Conservation (phyloP, 1,284 basidiomycete species). For the Exobasidium rhododendri region DNA sequence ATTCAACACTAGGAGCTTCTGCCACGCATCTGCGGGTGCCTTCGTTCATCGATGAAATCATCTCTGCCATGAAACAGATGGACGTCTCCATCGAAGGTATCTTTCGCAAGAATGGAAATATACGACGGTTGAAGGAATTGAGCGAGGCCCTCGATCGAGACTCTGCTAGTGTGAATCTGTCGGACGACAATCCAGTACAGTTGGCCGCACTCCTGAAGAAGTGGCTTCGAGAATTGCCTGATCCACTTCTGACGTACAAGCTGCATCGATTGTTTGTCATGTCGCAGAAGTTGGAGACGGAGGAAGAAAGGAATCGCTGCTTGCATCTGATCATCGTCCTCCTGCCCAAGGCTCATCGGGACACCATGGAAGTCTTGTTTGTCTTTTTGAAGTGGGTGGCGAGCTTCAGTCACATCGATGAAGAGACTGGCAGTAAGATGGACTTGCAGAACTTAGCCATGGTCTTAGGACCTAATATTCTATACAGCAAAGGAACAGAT, state of each 20-base stretch:
- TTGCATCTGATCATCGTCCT: constrained; percentile 83
- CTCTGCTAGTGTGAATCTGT: constrained; percentile 74
- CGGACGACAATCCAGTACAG: constrained; percentile 94
- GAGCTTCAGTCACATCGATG: constrained; percentile 95
- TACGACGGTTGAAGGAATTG: constrained; percentile 82
- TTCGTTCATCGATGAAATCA: constrained; percentile 94
- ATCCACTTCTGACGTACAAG: constrained; percentile 92
- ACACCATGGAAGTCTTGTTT: constrained; percentile 95
- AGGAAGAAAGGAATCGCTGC: constrained; percentile 75
- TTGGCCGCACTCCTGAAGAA: constrained; percentile 94
- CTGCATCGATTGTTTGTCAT: constrained; percentile 83
- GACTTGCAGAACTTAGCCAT: constrained; percentile 94
- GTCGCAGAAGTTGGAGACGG: constrained; percentile 72
- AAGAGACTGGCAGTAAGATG: constrained; percentile 98
- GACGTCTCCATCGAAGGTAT: constrained; percentile 99
- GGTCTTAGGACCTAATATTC: constrained; percentile 93
- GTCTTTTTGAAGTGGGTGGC: constrained; percentile 99
- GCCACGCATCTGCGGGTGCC: constrained; percentile 80
- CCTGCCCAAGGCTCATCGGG: constrained; percentile 86
- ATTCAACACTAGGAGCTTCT: constrained; percentile 86
- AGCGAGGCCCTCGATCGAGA: constrained; percentile 92
- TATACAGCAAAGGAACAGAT: constrained; percentile 79
- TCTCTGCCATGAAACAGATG: constrained; percentile 98
- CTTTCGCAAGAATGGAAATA: constrained; percentile 97
- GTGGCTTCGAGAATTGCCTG: constrained; percentile 91